phyloP scores from a whole-genome alignment of 208 protist species.

The Trypanosoma brucei region DNA sequence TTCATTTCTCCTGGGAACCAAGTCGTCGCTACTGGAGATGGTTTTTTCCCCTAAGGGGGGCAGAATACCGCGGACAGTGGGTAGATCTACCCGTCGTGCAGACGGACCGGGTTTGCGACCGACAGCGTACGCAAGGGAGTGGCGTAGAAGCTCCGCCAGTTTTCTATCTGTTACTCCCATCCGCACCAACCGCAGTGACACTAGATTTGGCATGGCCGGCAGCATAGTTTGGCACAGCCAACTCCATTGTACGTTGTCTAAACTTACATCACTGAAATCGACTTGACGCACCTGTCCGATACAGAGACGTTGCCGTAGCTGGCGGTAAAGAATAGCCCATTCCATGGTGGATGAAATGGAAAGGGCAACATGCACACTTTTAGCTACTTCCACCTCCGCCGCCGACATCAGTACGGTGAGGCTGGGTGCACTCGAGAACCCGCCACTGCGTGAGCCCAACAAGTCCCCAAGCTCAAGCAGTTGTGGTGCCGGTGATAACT shows the following conservation, averaged over 20 bases:
- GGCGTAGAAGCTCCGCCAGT: constrained; percentile 40
- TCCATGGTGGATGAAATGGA: background rate
- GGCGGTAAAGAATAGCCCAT: constrained; percentile 10
- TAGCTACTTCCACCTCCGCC: background rate
- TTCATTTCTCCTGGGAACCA: no score
- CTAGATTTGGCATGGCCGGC: constrained; percentile 42
- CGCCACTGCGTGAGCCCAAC: background rate
- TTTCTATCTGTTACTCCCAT: constrained; percentile 55
- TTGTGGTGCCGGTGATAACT: no score
- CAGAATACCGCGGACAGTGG: no score
- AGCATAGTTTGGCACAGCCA: constrained; percentile 61
- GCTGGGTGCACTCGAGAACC: background rate
- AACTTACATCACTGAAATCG: constrained; percentile 44
- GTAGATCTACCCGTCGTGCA: background rate
- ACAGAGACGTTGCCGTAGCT: constrained; percentile 5
- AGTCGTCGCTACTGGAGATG: no score
- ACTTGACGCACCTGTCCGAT: constrained; percentile 26
- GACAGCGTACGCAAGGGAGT: constrained; percentile 15
- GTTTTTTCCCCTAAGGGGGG: no score
- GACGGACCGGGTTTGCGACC: background rate
- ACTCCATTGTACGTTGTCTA: constrained; percentile 50
- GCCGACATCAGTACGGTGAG: background rate
- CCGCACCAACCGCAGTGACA: constrained; percentile 38
- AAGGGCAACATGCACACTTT: background rate
- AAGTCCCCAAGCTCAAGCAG: no score